phyloP scores from a whole-genome alignment of 2,329 filamentous ascomycete genomes.

The Pseudogymnoascus sp. region DNA sequence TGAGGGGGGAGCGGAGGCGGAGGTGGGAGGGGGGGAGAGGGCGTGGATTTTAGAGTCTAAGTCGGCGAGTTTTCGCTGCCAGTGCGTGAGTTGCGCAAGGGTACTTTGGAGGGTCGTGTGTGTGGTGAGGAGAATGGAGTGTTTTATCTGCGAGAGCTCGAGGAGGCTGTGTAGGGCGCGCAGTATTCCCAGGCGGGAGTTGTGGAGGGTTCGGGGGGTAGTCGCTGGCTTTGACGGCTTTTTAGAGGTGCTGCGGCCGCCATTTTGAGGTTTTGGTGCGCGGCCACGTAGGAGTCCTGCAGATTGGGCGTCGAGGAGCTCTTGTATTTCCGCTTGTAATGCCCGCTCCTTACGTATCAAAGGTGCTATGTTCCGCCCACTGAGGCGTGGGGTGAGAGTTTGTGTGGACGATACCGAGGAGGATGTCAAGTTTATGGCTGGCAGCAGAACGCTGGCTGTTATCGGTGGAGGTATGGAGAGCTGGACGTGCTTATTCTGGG shows the following conservation, averaged over 20 bases:
- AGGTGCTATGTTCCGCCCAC: neutral
- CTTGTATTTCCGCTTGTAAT: slow-evolving; percentile 50
- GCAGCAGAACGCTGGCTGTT: slow-evolving; percentile 9
- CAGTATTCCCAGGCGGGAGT: neutral
- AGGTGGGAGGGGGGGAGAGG: neutral
- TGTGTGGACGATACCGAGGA: slow-evolving; percentile 1
- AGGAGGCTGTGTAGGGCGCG: neutral
- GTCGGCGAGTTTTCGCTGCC: neutral
- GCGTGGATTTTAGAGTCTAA: neutral
- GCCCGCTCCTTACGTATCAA: slow-evolving; percentile 38
- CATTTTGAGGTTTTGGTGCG: neutral
- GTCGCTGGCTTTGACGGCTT: neutral
- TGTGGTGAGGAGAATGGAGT: neutral
- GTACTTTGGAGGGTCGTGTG: neutral
- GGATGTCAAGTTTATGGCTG: neutral
- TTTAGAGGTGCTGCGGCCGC: neutral
- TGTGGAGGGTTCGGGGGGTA: neutral
- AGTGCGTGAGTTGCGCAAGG: neutral
- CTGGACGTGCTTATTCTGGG: neutral
- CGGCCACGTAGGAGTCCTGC: slow-evolving; percentile 33
- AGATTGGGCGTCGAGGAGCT: slow-evolving; percentile 51
- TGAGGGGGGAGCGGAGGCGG: neutral
- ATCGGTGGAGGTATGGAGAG: slow-evolving; percentile 8
- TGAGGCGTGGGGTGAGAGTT: neutral
- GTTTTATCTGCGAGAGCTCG: neutral